A percentile compares a stretch with the other conserved stretches of the same genome.
These are phyloP conservation scores for Rhytidiadelphus loreus DNA, from an alignment of 225 moss, liverwort and hornwort genomes.

Conservation along the genomic window DNA sequence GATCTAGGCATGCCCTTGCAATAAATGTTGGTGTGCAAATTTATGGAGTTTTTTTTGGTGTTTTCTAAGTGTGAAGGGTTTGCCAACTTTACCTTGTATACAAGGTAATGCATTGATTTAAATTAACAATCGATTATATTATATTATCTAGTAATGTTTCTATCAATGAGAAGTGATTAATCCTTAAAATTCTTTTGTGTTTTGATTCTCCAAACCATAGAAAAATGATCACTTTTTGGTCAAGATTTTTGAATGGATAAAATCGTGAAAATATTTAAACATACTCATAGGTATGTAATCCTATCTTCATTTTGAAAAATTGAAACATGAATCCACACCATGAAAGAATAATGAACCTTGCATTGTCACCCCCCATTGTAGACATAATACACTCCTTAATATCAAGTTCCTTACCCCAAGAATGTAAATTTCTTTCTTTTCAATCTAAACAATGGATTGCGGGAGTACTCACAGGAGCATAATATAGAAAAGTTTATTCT, in stretches of 20 bases:
- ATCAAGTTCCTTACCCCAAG: not conserved
- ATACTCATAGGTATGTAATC: not conserved
- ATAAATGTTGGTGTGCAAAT: not conserved
- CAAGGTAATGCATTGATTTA: not conserved
- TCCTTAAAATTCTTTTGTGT: not conserved
- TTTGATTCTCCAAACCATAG: not conserved
- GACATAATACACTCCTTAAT: accelerated
- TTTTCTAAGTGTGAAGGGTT: not conserved
- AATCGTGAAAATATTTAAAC: not conserved
- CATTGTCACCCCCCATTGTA: no score
- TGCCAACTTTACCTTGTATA: not conserved
- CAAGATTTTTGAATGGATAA: not conserved
- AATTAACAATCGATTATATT: not conserved
- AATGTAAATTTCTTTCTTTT: not conserved
- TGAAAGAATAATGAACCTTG: no score
- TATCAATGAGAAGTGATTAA: not conserved
- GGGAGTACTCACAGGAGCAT: no score
- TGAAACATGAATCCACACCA: no score
- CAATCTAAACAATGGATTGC: not conserved
- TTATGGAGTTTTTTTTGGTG: not conserved
- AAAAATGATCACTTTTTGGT: not conserved
- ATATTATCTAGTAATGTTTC: not conserved
- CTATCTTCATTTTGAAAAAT: not conserved
- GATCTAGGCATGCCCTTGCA: accelerated
- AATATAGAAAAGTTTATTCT: not conserved